These are phyloP conservation scores for Coemansia sp. DNA, from an alignment of 192 early-diverging fungal species.

Conservation along the genomic window DNA sequence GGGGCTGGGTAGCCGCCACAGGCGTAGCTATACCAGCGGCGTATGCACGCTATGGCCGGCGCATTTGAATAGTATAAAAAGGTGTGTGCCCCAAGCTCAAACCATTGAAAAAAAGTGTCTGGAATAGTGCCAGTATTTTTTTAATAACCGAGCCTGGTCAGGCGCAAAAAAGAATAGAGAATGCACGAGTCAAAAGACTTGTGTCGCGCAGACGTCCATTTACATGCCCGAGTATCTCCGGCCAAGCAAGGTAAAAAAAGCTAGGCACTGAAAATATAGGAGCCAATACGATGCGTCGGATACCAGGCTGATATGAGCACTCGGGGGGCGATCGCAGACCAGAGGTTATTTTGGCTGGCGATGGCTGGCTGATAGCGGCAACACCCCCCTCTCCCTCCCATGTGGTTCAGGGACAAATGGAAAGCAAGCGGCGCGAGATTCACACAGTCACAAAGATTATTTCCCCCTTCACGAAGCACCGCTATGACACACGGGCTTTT, in stretches of 20 bases:
- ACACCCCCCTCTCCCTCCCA: not conserved
- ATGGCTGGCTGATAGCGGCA: conserved; percentile 8
- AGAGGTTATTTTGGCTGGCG: not conserved
- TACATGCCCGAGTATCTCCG: not conserved
- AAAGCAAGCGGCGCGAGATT: not conserved
- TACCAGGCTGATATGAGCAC: conserved; percentile 1
- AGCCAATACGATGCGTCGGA: conserved; percentile 3
- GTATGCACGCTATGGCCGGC: not conserved
- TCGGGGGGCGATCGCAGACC: not conserved
- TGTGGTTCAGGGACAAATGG: not conserved
- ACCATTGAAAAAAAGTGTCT: not conserved
- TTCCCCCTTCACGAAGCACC: not conserved
- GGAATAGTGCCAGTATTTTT: not conserved
- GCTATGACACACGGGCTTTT: not conserved
- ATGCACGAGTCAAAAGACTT: not conserved
- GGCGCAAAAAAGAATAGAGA: not conserved
- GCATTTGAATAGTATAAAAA: not conserved
- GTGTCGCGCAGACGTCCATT: not conserved
- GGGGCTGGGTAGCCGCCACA: not conserved
- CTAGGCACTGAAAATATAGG: not conserved
- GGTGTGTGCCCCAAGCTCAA: not conserved
- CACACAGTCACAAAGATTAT: not conserved
- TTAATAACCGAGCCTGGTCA: not conserved
- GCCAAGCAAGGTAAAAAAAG: not conserved
- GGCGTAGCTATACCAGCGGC: not conserved